Percentiles rank a stretch among this genome's conserved stretches.
phyloP scores from a whole-genome alignment of 208 protist species.

The Zelonia costaricensis region DNA sequence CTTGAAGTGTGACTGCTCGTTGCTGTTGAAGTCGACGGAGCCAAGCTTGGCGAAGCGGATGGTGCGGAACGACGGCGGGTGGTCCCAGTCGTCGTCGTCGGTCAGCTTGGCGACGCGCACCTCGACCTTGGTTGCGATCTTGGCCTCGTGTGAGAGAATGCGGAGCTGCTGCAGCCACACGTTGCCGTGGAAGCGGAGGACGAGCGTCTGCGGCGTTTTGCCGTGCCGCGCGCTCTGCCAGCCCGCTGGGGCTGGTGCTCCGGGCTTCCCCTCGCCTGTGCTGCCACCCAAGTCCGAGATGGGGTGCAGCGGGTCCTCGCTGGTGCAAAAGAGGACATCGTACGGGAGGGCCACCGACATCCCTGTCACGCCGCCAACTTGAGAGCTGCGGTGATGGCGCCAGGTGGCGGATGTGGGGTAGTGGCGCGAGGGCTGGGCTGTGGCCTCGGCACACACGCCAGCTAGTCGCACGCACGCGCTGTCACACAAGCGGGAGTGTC shows the following conservation, averaged over 20 bases:
- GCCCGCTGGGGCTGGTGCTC: conserved; percentile 28
- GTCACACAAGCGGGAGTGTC: no score
- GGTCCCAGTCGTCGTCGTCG: conserved; percentile 20
- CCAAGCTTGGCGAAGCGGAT: conserved; percentile 81
- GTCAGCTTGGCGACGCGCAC: conserved; percentile 71
- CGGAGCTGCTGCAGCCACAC: conserved; percentile 83
- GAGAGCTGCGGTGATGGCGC: conserved; percentile 3
- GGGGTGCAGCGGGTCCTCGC: conserved; percentile 68
- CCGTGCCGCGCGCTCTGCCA: conserved; percentile 78
- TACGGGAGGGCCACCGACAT: conserved; percentile 56
- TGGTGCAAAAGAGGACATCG: conserved; percentile 83
- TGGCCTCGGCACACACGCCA: no score
- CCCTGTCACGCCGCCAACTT: neutral
- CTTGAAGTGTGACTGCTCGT: conserved; percentile 74
- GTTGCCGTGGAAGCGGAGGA: conserved; percentile 87
- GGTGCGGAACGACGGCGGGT: conserved; percentile 65
- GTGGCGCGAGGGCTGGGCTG: no score
- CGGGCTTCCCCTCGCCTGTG: conserved; percentile 8
- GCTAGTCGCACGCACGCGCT: no score
- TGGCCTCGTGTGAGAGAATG: conserved; percentile 84
- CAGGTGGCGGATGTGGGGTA: neutral
- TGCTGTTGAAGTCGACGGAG: conserved; percentile 78
- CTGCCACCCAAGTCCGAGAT: conserved; percentile 50
- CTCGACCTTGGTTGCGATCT: conserved; percentile 87
- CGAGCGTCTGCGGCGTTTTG: conserved; percentile 79